Evolutionary conservation across 1,284 basidiomycete genomes (phyloP), one percentile per base, ranked within the genome.

Genomic region (Puccinia brachypodii): DNA sequence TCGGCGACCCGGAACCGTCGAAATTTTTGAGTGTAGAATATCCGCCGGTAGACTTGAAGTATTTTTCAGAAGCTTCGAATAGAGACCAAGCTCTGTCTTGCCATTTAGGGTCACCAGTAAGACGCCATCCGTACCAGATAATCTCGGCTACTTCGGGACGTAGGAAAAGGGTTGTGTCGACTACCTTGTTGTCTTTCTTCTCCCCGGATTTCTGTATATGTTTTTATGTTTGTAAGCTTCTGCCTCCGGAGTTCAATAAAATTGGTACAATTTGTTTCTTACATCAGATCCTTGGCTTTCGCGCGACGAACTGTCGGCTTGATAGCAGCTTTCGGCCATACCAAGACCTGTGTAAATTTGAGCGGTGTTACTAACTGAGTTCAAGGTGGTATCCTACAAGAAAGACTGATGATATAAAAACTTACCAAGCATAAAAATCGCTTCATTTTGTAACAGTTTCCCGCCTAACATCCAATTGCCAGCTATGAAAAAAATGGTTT

Each of bases 81-180:
- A 81, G 44, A 33, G 44, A n/a, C 78, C 78, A 81, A 14, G 78
- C 78, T 47, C 78, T 38, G 6, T 81, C 78, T 74, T 81, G 88
- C 92, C 92, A 93, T 69, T 88, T 89, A 22, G 86, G 85, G 81
- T 93, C 90, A 0, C 91, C 90, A 1, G 92, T 93, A 22, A 90
- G 90, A 62, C 90, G 88, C 91, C 91, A 93, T 82, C 93, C 85
- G 33, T 92, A 85, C 85, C 91, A 92, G 83, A 92, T 89, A 69
- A 89, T 90, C 84, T 93, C 92, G 8, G 92, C 86, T 2, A 92
- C 89, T 91, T 93, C 69, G 9, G 69, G 69, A 14, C 56, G n/a
- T 31, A 81, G 33, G 16, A 73, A 22, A 28, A 62, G 60, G 13
- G 28, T 14, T 44, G 33, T 53, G 8, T 56, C 47, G 19, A 72